phyloP scores from a whole-genome alignment of 805 yeast genomes.

The Cephaloascus albidus region DNA sequence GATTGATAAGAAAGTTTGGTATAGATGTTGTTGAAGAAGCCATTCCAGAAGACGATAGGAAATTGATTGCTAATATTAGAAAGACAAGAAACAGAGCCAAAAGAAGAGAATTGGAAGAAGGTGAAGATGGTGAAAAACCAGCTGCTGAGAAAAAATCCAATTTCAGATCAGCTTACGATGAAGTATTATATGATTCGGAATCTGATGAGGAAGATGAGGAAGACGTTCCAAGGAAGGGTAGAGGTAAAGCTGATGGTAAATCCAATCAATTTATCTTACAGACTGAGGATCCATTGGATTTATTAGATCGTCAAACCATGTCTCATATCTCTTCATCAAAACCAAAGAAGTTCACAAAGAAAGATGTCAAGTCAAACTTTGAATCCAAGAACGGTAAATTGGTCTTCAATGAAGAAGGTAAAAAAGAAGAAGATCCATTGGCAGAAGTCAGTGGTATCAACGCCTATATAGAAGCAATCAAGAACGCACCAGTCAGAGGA shows the following conservation, averaged over 20 bases:
- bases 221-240: slow-evolving; percentile 26
- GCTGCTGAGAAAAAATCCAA: slow-evolving; percentile 28
- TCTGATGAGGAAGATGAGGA: slow-evolving; percentile 50
- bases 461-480: slow-evolving; percentile 91
- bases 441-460: slow-evolving; percentile 55
- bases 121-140: slow-evolving; percentile 17
- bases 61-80: slow-evolving; percentile 74
- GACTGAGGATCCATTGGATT: slow-evolving; percentile 77
- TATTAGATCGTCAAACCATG: slow-evolving; percentile 75
- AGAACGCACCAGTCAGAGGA: slow-evolving; percentile 89
- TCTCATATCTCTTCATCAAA: slow-evolving; percentile 84
- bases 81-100: slow-evolving; percentile 80
- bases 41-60: slow-evolving; percentile 87
- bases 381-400: slow-evolving; percentile 59
- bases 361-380: slow-evolving; percentile 31
- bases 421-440: slow-evolving; percentile 37
- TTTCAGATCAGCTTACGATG: slow-evolving; percentile 84
- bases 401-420: slow-evolving; percentile 46
- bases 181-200: slow-evolving; percentile 73
- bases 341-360: slow-evolving; percentile 52
- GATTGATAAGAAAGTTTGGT: slow-evolving; percentile 88
- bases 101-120: slow-evolving; percentile 49
- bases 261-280: slow-evolving; percentile 67
- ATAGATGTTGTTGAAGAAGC: slow-evolving; percentile 68
- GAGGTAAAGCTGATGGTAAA: slow-evolving; percentile 15